phyloP scores from a whole-genome alignment of 495 filamentous ascomycete genomes.

The Penicillium verhagenii region DNA sequence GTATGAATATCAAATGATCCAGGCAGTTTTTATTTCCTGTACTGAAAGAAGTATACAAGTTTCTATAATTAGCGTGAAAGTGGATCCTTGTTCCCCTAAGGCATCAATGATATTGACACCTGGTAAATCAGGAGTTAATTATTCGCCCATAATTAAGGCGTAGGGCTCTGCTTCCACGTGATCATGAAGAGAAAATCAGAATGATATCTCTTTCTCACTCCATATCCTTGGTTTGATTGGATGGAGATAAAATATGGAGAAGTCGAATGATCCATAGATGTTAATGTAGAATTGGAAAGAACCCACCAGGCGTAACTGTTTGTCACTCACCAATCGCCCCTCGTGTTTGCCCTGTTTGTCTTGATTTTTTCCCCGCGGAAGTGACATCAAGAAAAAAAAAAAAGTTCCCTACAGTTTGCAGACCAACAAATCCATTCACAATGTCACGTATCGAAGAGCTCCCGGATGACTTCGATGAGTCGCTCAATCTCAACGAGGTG shows the following conservation, averaged over 20 bases:
- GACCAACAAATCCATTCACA: background rate
- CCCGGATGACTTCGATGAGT: slow-evolving; percentile 49
- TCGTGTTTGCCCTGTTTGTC: slow-evolving; percentile 43
- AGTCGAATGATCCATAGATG: too few relatives aligned
- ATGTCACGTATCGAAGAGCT: slow-evolving; percentile 53
- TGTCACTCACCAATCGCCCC: slow-evolving; percentile 20
- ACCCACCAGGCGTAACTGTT: slow-evolving; percentile 2
- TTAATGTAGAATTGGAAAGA: background rate
- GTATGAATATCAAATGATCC: too few relatives aligned
- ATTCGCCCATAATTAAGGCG: background rate
- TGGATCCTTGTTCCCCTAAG: background rate
- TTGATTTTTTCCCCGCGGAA: slow-evolving; percentile 5
- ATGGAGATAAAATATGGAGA: too few relatives aligned
- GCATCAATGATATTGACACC: background rate
- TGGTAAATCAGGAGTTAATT: background rate
- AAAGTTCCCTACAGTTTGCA: slow-evolving; percentile 2
- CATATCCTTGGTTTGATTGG: background rate
- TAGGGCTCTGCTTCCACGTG: background rate
- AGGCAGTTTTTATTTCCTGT: background rate
- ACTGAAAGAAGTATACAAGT: too few relatives aligned
- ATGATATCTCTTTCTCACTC: background rate
- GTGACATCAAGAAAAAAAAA: slow-evolving; percentile 13
- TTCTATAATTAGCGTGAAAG: background rate
- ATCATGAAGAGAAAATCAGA: background rate
- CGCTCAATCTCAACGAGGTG: slow-evolving; percentile 35